Evolutionary conservation across 208 protist genomes (phyloP).

Genomic region (Acanthamoeba lenticulata): DNA sequence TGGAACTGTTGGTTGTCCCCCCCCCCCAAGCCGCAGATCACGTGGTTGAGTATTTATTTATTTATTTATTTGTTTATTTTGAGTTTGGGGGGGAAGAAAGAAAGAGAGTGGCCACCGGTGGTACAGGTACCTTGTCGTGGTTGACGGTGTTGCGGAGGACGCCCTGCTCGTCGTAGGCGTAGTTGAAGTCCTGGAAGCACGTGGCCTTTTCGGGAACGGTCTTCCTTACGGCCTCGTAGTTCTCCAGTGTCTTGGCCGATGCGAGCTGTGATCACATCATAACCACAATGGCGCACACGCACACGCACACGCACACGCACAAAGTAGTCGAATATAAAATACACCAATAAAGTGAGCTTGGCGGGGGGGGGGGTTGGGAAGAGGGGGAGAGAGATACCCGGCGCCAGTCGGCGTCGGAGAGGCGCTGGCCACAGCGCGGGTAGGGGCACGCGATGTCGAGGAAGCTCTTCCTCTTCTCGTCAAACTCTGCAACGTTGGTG

Average conservation of each 20-base stretch:
- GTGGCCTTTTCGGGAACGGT: constrained; percentile 26
- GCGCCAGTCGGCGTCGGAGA: constrained; percentile 11
- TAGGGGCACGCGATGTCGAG: not conserved
- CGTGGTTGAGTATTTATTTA: too few relatives aligned
- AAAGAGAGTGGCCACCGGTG: not conserved
- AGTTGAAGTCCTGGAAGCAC: constrained; percentile 55
- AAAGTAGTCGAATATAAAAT: too few relatives aligned
- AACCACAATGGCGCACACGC: not conserved
- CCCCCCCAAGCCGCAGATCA: not conserved
- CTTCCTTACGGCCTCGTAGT: constrained; percentile 27
- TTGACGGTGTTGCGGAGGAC: constrained; percentile 14
- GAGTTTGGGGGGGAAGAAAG: not conserved
- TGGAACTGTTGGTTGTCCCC: constrained; percentile 15
- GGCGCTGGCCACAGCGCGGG: not conserved
- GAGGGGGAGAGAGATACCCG: not conserved
- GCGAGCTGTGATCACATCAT: not conserved
- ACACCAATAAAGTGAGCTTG: not conserved
- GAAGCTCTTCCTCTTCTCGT: constrained; percentile 16
- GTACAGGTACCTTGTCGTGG: not conserved
- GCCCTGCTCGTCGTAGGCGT: constrained; percentile 53
- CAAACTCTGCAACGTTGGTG: not conserved
- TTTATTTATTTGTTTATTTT: too few relatives aligned
- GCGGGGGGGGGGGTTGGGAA: not conserved
- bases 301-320: not conserved
- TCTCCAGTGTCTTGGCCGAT: constrained; percentile 3